Evolutionary conservation across 2,329 filamentous ascomycete species (phyloP).

Genomic region (Fusarium nelsonii): DNA sequence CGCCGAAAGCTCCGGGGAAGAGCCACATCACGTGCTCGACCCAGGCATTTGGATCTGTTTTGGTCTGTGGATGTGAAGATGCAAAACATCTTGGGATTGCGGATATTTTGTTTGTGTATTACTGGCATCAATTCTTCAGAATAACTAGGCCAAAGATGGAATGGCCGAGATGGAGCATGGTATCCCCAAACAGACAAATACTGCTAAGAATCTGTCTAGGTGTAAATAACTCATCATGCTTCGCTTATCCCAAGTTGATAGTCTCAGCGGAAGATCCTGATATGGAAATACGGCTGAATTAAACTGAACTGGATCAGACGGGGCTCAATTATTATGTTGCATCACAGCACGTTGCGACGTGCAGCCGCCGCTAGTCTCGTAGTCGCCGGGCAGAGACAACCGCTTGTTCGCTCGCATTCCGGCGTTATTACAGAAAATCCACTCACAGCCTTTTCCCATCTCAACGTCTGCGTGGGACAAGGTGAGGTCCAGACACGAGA

Average conservation of each 20-base stretch:
- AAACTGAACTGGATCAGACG: constrained; percentile 1
- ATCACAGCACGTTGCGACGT: constrained; percentile 33
- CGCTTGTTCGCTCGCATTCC: constrained; percentile 39
- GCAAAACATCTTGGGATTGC: constrained; percentile 12
- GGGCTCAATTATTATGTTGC: constrained; percentile 29
- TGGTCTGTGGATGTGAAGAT: constrained; percentile 7
- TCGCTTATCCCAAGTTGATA: constrained; percentile 6
- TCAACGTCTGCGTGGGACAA: constrained; percentile 22
- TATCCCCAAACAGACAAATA: not conserved
- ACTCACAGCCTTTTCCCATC: constrained; percentile 25
- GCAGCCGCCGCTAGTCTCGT: constrained; percentile 36
- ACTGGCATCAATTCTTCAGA: constrained; percentile 27
- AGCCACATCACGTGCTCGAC: constrained; percentile 38
- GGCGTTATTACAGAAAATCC: constrained; percentile 39
- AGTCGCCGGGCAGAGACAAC: constrained; percentile 32
- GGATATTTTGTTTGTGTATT: constrained; percentile 8
- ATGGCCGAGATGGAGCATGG: constrained; percentile 17
- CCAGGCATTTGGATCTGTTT: constrained; percentile 13
- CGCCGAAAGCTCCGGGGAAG: constrained; percentile 45
- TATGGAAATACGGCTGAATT: constrained; percentile 17
- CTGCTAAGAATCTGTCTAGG: not conserved
- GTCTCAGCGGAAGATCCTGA: constrained; percentile 31
- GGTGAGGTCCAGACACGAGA: constrained; percentile 31
- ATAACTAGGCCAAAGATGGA: constrained; percentile 31
- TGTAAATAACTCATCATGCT: constrained; percentile 30